Base-by-base conservation (phyloP, 768 basidiomycete genomes). In the Coprinellus aureogranulatus region DNA sequence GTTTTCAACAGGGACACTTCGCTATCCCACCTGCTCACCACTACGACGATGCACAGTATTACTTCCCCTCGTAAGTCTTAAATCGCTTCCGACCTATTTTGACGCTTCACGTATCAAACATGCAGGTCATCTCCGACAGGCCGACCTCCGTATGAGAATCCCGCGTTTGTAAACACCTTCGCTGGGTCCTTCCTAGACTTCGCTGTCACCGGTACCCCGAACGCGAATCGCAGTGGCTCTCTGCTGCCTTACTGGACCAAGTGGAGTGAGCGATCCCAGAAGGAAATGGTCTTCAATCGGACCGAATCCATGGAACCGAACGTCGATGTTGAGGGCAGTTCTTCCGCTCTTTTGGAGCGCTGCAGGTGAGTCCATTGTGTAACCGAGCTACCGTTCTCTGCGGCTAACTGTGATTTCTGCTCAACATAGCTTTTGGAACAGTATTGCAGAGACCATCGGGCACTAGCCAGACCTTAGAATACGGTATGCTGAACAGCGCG, bases 11-110 rank as follows among this genome's bases (percentile, higher is more conserved):
- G 78, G 75, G 68, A 12, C 70, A 75, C 53, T 82, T 77, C 58
- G 75, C 78, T 20, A 64, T 77, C 41, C 76, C 76, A 26, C 79
- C 78, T 8, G 73, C 65, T 11, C 44, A 46, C 2, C 81, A 82
- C 45, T 75, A 67, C 39, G 31, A 64, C 2, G 79, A 80, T 44
- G 30, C 69, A 2, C 26, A 48, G 2, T 80, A 76, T 59, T 81
- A 80, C 54, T 81, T 80, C 59, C 62, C 73, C 3, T 68, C 62
- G 79, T 80, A 63, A 55, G 76, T 62, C 42, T 54, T 47, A 12
- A 59, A 63, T 18, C 37, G 10, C 37, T 39, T 39, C 9, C 37
- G 18, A 9, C 18, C 10, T 39, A 39, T 39, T 39, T 18, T 9
- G 10, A 39, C 9, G 18, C 37, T 9, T 18, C 10, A 18, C 37